These are phyloP conservation scores for Globisporangium middletonii DNA, from an alignment of 352 stramenopile species.

Conservation along the genomic window DNA sequence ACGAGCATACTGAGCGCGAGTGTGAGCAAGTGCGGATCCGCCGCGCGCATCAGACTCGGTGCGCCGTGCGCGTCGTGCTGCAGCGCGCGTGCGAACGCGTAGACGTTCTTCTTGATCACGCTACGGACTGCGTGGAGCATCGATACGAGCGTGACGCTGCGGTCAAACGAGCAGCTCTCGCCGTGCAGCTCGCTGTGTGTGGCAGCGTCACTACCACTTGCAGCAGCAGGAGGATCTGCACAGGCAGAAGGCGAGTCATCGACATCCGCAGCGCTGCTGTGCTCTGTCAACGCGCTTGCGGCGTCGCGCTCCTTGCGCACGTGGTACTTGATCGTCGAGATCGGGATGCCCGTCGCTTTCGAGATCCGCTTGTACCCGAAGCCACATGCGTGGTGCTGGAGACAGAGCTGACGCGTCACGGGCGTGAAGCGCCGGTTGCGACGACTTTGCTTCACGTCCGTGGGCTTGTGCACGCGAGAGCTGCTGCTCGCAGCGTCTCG, in stretches of 20 bases:
- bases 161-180: background rate
- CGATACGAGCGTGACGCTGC: background rate
- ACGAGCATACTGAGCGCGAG: slow-evolving; percentile 8
- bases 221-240: background rate
- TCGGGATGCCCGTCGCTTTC: slow-evolving; percentile 15
- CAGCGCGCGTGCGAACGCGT: slow-evolving; percentile 9
- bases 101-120: slow-evolving; percentile 10
- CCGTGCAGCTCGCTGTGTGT: background rate
- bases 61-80: slow-evolving; percentile 11
- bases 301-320: slow-evolving; percentile 9
- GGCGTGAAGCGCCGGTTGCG: slow-evolving; percentile 12
- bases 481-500: background rate
- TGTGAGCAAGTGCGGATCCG: slow-evolving; percentile 8
- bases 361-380: slow-evolving; percentile 17
- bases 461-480: too few species aligned
- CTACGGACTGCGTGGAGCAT: slow-evolving; percentile 9
- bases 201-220: too few species aligned
- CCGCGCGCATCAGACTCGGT: slow-evolving; percentile 1
- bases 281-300: too few species aligned
- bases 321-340: slow-evolving; percentile 18
- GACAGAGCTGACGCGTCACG: slow-evolving; percentile 11
- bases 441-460: background rate
- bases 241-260: background rate
- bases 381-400: slow-evolving; percentile 14
- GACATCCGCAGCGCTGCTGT: background rate